phyloP scores from a whole-genome alignment of 352 stramenopile genomes.

The Pythium inflatum region DNA sequence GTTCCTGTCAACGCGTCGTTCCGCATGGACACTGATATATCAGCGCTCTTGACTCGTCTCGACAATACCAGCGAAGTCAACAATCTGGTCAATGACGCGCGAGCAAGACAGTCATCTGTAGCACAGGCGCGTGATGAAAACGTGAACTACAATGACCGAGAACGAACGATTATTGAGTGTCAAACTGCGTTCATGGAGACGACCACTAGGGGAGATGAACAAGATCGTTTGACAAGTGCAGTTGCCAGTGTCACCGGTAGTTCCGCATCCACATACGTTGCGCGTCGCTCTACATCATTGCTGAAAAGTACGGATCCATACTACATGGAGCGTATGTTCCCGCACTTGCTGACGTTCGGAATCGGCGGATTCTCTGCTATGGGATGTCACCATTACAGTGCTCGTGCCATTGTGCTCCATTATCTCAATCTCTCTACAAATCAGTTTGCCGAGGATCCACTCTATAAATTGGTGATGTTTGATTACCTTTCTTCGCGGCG shows the following conservation, averaged over 20 bases:
- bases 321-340: slow-evolving; percentile 35
- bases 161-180: slow-evolving; percentile 13
- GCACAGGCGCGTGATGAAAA: background rate
- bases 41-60: background rate
- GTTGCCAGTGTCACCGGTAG: slow-evolving; percentile 3
- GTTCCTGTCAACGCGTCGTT: background rate
- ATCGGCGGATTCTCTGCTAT: slow-evolving; percentile 24
- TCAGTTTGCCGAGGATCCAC: slow-evolving; percentile 28
- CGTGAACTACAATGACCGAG: too few species aligned
- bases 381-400: slow-evolving; percentile 23
- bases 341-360: slow-evolving; percentile 32
- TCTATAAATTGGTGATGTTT: slow-evolving; percentile 39
- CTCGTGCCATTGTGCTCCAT: slow-evolving; percentile 32
- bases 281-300: slow-evolving; percentile 17
- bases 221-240: slow-evolving; percentile 13
- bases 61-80: background rate
- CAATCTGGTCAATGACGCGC: background rate
- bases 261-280: slow-evolving; percentile 16
- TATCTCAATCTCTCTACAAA: slow-evolving; percentile 37
- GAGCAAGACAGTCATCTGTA: background rate
- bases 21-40: background rate
- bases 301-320: slow-evolving; percentile 22
- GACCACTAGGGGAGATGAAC: background rate
- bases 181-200: slow-evolving; percentile 35
- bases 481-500: slow-evolving; percentile 25